These are phyloP conservation scores for Trifolium dubium DNA, from an alignment of 306 rosid species.

Conservation along the genomic window DNA sequence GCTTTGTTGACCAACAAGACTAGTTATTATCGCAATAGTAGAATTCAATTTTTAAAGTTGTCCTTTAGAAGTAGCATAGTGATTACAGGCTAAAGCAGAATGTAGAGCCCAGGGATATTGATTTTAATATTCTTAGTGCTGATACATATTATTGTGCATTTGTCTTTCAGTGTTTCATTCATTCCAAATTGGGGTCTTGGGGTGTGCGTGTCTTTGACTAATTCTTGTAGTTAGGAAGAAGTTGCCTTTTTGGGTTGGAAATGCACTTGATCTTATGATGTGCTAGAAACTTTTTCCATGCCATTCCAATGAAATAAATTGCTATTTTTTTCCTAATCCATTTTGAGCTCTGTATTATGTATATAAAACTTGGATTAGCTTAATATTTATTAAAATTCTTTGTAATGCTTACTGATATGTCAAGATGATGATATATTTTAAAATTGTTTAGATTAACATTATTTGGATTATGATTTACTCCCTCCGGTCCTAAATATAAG, in stretches of 20 bases:
- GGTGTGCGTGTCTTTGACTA: background rate
- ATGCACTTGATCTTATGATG: background rate
- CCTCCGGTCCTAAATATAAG: too few relatives aligned
- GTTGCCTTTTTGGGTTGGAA: conserved; percentile 13
- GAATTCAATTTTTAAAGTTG: conserved; percentile 21
- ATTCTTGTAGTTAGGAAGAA: background rate
- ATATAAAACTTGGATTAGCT: conserved; percentile 5
- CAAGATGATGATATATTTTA: conserved; percentile 9
- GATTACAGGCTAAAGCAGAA: conserved; percentile 7
- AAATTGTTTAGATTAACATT: conserved; percentile 1
- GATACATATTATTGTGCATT: conserved; percentile 10
- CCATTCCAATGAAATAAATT: background rate
- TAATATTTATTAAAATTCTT: conserved; percentile 6
- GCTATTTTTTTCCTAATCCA: background rate
- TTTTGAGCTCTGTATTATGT: background rate
- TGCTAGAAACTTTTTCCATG: background rate
- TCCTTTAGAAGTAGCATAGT: conserved; percentile 9
- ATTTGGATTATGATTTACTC: conserved; percentile 9
- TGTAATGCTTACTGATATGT: conserved; percentile 23
- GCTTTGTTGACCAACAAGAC: conserved; percentile 18
- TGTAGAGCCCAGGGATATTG: conserved; percentile 11
- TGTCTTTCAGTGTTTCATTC: conserved; percentile 12
- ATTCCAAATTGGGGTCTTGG: conserved; percentile 20
- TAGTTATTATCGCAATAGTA: background rate
- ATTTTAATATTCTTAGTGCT: conserved; percentile 32